Evolutionary conservation across 352 stramenopile species (phyloP), one percentile per base, ranked within the genome.

Genomic region (Pythium guiyangense): DNA sequence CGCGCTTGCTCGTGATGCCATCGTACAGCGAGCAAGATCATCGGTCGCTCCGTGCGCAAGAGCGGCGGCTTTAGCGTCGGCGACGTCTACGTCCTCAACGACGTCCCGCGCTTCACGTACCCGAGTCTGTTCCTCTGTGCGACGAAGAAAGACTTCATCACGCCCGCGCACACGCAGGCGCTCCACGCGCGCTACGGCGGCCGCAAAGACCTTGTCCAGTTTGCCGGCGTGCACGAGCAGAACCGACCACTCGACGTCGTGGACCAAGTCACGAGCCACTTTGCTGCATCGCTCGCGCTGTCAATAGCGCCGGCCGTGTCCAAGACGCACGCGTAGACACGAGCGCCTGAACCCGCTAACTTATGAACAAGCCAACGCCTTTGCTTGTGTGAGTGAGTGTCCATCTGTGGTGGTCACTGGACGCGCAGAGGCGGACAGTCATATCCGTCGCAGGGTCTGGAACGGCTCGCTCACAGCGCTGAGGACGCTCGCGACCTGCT

Each of bases 91-190:
- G 59, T 88, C 31, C 58, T 92, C 26, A 70, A 80, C 35, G 62
- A 66, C 20, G 74, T 70, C 12, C 54, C 61, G 31, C 56, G 61
- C 11, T 76, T 88, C 49, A 65, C 53, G 34, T 52, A 81, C 15
- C 73, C 83, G 2, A 88, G 83, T 22, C 52, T 88, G 17, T 92
- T 92, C 62, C 64, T 89, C 31, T 85, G 71, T 40, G 74, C 75
- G 15, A 82, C 69, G 0, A 84, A 87, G 66, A 84, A 85, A 31
- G 83, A 90, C 52, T 92, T 92, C 37, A 85, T 92, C 42, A 74
- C 64, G 12, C 82, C 82, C 20, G 61, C 73, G 11, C 80, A 90
- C 27, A 76, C 83, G 17, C 66, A 66, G 52, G 52, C 67, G 12
- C 59, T 92, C 18, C 84, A 65, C 35, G 69, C 87, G 3, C 49